A percentile compares a stretch with the other conserved stretches of the same genome.
phyloP scores from a whole-genome alignment of 805 yeast genomes.

The Candida dendrica region DNA sequence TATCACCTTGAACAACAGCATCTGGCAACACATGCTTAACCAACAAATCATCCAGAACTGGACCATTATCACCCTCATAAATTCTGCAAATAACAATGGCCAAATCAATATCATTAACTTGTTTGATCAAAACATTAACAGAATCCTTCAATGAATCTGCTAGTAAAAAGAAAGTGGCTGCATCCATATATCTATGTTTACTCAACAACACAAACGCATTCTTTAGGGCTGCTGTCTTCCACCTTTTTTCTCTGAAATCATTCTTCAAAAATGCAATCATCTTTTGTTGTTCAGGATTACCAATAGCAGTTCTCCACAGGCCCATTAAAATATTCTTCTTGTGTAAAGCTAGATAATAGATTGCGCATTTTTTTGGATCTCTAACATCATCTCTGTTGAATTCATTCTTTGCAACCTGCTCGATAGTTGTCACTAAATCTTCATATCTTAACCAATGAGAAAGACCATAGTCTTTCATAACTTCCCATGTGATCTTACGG shows the following conservation, averaged over 20 bases:
- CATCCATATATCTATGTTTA: conserved; percentile 79
- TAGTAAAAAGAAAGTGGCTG: conserved; percentile 81
- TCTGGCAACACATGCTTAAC: conserved; percentile 42
- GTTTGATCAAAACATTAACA: conserved; percentile 61
- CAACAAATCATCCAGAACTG: conserved; percentile 43
- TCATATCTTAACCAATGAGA: conserved; percentile 59
- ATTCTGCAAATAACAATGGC: conserved; percentile 80
- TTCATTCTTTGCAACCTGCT: conserved; percentile 64
- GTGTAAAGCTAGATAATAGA: conserved; percentile 69
- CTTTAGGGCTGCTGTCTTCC: conserved; percentile 86
- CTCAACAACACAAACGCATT: conserved; percentile 89
- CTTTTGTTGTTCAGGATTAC: conserved; percentile 76
- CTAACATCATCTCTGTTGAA: conserved; percentile 47
- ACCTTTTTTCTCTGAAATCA: conserved; percentile 67
- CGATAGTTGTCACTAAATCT: conserved; percentile 47
- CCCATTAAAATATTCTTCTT: conserved; percentile 74
- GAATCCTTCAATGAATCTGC: conserved; percentile 74
- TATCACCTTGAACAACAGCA: conserved; percentile 56
- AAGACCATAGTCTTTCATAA: conserved; percentile 53
- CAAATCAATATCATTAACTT: conserved; percentile 60
- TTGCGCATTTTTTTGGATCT: conserved; percentile 70
- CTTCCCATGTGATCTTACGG: conserved; percentile 49
- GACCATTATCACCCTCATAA: conserved; percentile 57
- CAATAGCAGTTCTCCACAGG: conserved; percentile 72
- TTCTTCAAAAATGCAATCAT: conserved; percentile 71